These are phyloP conservation scores for Colletotrichum caudatum DNA, from an alignment of 2,329 filamentous ascomycete genomes.

Conservation along the genomic window DNA sequence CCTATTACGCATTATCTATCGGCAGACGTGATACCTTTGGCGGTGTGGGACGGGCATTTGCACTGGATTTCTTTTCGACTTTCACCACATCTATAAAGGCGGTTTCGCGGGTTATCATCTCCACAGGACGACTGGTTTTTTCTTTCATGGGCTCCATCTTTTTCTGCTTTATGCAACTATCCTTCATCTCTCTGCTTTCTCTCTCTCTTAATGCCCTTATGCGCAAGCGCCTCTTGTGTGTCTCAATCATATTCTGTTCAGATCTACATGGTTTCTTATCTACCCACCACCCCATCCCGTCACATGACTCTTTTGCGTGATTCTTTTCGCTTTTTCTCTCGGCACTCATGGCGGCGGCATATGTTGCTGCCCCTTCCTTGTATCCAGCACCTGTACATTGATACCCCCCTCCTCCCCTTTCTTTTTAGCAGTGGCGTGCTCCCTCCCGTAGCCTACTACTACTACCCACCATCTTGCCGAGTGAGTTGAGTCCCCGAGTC, in stretches of 20 bases:
- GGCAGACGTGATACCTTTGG: constrained; percentile 42
- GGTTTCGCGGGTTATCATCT: constrained; percentile 15
- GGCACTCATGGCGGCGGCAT: constrained; percentile 3
- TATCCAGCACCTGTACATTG: constrained; percentile 33
- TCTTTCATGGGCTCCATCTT: not conserved
- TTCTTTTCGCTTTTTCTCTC: not conserved
- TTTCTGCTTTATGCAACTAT: not conserved
- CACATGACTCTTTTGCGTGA: constrained; percentile 3
- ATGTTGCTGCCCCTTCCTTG: not conserved
- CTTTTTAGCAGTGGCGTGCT: not conserved
- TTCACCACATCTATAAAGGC: constrained; percentile 2
- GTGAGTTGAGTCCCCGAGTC: not conserved
- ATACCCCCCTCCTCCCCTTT: constrained; percentile 34
- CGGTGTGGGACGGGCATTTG: constrained; percentile 41
- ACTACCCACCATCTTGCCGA: not conserved
- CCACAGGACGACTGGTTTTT: constrained; percentile 1
- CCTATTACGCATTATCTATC: constrained; percentile 43
- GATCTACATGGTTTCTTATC: constrained; percentile 2
- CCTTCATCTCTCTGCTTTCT: not conserved
- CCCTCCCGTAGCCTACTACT: not conserved
- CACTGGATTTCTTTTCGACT: constrained; percentile 28
- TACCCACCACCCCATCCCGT: not conserved
- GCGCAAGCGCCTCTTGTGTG: not conserved
- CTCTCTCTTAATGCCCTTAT: constrained; percentile 20
- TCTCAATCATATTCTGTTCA: constrained; percentile 3